Evolutionary conservation across 352 stramenopile genomes (phyloP).

Genomic region (Elongisporangium prolatum): DNA sequence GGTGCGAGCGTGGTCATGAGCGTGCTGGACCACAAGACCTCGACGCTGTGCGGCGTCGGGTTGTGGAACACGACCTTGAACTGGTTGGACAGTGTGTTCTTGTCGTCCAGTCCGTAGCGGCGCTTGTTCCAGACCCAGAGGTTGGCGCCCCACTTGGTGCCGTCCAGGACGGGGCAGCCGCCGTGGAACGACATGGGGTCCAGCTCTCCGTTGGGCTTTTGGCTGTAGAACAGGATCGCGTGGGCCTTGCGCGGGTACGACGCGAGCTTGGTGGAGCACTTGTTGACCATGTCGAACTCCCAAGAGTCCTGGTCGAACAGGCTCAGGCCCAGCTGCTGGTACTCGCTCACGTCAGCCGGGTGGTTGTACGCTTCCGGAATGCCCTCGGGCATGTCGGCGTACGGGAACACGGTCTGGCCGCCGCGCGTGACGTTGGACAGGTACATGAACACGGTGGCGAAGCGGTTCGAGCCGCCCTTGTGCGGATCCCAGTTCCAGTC

Average conservation of each 20-base stretch:
- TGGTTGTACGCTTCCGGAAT: constrained; percentile 53
- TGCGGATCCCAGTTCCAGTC: constrained; percentile 78
- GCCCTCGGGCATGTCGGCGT: constrained; percentile 62
- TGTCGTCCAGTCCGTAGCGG: constrained; percentile 50
- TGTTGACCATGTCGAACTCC: constrained; percentile 74
- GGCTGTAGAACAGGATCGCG: constrained; percentile 97
- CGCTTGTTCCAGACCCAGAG: constrained; percentile 97
- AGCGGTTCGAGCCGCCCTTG: constrained; percentile 73
- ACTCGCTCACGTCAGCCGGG: constrained; percentile 36
- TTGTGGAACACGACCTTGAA: constrained; percentile 71
- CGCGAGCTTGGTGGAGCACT: constrained; percentile 74
- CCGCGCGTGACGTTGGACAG: constrained; percentile 73
- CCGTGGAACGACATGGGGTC: constrained; percentile 89
- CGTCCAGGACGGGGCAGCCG: constrained; percentile 93
- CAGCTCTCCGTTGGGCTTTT: constrained; percentile 90
- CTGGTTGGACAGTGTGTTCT: constrained; percentile 11
- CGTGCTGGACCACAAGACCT: constrained; percentile 63
- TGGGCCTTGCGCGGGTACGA: constrained; percentile 83
- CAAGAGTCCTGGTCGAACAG: constrained; percentile 65
- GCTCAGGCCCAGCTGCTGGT: constrained; percentile 29
- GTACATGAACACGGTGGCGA: constrained; percentile 82
- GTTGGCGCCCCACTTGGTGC: constrained; percentile 96
- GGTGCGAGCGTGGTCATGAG: constrained; percentile 63
- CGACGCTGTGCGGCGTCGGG: constrained; percentile 39
- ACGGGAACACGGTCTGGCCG: constrained; percentile 83